Base-by-base conservation (phyloP, 2,329 filamentous ascomycete genomes). In the Hypoxylon sp. region DNA sequence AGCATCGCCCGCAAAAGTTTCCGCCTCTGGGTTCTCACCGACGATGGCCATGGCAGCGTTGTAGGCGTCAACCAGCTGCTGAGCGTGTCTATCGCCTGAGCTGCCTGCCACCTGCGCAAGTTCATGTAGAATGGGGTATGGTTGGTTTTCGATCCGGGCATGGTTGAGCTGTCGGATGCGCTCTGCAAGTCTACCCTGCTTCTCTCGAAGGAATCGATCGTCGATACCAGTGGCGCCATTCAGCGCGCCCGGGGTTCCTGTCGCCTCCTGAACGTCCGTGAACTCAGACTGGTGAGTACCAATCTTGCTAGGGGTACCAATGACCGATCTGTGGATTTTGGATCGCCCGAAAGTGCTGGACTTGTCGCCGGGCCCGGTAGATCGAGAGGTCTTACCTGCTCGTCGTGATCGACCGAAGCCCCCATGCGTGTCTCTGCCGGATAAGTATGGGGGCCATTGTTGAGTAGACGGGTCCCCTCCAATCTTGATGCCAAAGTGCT, bases 401-500 rank as follows among this genome's bases (percentile, higher is more conserved):
- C 87, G 83, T 69, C 86, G 82, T 5, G 88, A 89, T 51, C 87
- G 84, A 10, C 89, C 89, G 72, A 91, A 91, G 2, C 85, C 88
- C 19, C 83, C 87, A 62, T 86, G 82, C 3, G 83, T 79, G 67
- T 88, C 84, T 72, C 82, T 81, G 56, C 80, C 79, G 47, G 83
- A 75, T 21, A 76, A 72, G 32, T 37, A 4, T 3, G 80, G 77
- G 32, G 76, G 69, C 50, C 69, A 64, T 65, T 77, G 76, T 51
- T 78, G 72, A 46, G 69, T 73, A 63, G 75, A 78, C 63, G 73
- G 15, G 5, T 17, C 85, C 85, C 89, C 87, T 24, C 84, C 83
- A 5, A 87, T 83, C 76, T 89, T 91, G 77, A 99, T 91, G 13
- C 96, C 96, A 79, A 99, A 98, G 80, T 99, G 96, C 76, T 97